Percentiles rank a stretch among this genome's conserved stretches.
phyloP scores from a whole-genome alignment of 257 asterid species.

The Jasminum sambac region DNA sequence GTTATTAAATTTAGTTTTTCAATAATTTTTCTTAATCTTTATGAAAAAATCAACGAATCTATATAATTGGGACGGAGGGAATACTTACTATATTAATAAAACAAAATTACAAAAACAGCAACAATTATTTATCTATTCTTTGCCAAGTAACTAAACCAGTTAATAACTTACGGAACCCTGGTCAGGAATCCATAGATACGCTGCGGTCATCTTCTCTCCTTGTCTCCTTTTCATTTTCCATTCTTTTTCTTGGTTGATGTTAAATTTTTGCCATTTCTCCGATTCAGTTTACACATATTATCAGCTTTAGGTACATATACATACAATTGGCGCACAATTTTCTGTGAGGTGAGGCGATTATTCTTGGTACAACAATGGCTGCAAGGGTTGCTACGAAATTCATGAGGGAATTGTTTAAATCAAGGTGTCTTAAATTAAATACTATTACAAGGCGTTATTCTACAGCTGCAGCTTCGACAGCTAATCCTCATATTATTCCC shows the following conservation, averaged over 20 bases:
- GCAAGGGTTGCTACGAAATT: slow-evolving; percentile 3
- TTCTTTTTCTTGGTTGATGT: not conserved
- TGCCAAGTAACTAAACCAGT: no score
- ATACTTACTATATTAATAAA: no score
- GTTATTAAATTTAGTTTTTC: no score
- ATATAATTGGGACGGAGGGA: no score
- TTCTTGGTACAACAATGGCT: not conserved
- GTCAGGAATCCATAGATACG: not conserved
- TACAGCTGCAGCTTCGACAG: not conserved
- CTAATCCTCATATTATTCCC: not conserved
- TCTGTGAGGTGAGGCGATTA: not conserved
- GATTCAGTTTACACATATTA: no score
- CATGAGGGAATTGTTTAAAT: not conserved
- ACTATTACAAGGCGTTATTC: not conserved
- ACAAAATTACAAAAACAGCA: no score
- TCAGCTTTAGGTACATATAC: not conserved
- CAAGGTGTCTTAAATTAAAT: not conserved
- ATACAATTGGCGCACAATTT: not conserved
- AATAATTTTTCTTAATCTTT: no score
- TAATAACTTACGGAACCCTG: not conserved
- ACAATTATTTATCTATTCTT: no score
- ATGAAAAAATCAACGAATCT: no score
- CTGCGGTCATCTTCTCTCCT: not conserved
- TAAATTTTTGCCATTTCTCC: not conserved
- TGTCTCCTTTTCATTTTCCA: not conserved